Evolutionary conservation across 1,284 basidiomycete species (phyloP), one percentile per base, ranked within the genome.

Genomic region (Trametes hirsuta): DNA sequence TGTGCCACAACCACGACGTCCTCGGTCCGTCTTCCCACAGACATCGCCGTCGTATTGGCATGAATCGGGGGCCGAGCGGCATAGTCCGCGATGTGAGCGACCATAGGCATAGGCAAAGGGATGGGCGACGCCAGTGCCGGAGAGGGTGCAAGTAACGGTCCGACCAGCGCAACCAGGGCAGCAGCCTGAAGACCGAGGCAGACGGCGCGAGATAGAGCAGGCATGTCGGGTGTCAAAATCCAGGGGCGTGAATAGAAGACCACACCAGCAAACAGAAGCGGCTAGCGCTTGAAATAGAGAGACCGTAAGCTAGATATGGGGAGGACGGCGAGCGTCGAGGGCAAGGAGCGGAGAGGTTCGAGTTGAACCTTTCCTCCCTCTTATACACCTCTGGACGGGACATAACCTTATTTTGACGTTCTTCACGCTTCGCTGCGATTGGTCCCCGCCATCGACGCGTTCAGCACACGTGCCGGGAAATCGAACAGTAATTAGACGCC

Each of bases 131-230:
- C 73, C 59, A 59, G 69, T 39, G 65, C 71, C 47, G 55, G 45
- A 14, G 64, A 57, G 24, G 65, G 55, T 22, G 55, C 48, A 25
- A 62, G 36, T 30, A 62, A 41, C 18, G 61, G 70, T 15, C 72
- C 66, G 48, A 70, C 59, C 40, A 69, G 59, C 41, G 75, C 69
- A 54, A 77, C 67, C 61, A 84, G 66, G 57, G 71, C 74, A 62
- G 75, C 68, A 37, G 76, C 74, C 66, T 81, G 71, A 52, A 79
- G 68, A 61, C 75, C 75, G 63, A 76, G 57, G 55, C 77, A 68
- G 69, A 79, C 65, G 67, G 70, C 66, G 53, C 71, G 75, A 61
- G 72, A 68, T 66, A 78, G 61, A 54, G 72, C 75, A 64, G 74
- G 74, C 80, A 80, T 79, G 54, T 55, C 65, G 56, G 59, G 49